These are phyloP conservation scores for Trifolium pratense DNA, from an alignment of 306 rosid genomes.

Conservation along the genomic window DNA sequence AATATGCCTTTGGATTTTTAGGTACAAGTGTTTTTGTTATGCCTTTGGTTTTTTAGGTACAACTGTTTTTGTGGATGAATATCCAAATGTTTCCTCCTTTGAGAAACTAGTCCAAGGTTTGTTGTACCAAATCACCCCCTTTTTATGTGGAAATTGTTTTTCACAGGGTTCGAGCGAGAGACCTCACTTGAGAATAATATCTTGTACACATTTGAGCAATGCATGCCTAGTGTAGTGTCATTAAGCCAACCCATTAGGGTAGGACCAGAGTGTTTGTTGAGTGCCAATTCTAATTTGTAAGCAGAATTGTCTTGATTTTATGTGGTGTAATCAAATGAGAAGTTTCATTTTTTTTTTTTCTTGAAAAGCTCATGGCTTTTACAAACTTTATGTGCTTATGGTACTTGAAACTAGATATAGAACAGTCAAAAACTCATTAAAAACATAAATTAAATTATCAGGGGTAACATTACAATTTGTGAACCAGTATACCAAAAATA, in stretches of 20 bases:
- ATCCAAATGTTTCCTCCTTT: background rate
- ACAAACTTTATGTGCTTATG: background rate
- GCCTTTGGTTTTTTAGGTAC: slow-evolving; percentile 72
- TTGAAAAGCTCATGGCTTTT: background rate
- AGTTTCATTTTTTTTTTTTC: slow-evolving; percentile 27
- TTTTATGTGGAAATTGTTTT: background rate
- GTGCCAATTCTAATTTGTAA: slow-evolving; percentile 33
- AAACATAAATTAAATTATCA: background rate
- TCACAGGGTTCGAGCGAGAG: background rate
- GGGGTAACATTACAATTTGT: slow-evolving; percentile 33
- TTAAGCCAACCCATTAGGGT: background rate
- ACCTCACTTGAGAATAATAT: background rate
- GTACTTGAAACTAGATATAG: slow-evolving; percentile 21
- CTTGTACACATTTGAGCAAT: background rate
- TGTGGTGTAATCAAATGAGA: slow-evolving; percentile 28
- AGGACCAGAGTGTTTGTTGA: slow-evolving; percentile 22
- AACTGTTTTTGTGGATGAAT: slow-evolving; percentile 14
- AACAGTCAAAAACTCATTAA: background rate
- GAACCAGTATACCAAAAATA: slow-evolving; percentile 20
- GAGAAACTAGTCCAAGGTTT: background rate
- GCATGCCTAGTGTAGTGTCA: background rate
- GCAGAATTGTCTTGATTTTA: slow-evolving; percentile 45
- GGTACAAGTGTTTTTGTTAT: slow-evolving; percentile 28
- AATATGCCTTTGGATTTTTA: slow-evolving; percentile 79
- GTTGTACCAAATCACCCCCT: background rate